Evolutionary conservation across 2,329 filamentous ascomycete species (phyloP).

Genomic region (Nigrograna mackinnonii): DNA sequence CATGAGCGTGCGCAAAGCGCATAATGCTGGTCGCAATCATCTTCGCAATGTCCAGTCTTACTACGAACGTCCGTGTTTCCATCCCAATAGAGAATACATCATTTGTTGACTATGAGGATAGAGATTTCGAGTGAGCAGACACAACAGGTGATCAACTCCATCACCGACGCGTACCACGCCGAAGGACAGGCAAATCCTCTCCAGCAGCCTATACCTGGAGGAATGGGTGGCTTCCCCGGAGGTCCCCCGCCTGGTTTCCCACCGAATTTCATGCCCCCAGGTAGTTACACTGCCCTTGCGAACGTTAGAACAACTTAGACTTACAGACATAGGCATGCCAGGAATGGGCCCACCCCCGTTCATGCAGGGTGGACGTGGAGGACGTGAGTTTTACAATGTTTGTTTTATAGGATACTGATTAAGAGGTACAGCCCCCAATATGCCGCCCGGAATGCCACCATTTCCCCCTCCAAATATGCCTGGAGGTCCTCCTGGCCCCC

Average conservation of each 20-base stretch:
- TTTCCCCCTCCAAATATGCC: slow-evolving; percentile 37
- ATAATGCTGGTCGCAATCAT: slow-evolving; percentile 96
- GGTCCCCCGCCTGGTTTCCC: slow-evolving; percentile 39
- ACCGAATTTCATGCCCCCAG: slow-evolving; percentile 20
- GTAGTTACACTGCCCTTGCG: no score
- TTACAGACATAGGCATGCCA: slow-evolving; percentile 31
- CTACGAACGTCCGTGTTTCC: slow-evolving; percentile 76
- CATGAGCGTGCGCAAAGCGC: slow-evolving; percentile 98
- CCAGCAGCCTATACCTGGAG: slow-evolving; percentile 62
- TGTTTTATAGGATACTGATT: slow-evolving; percentile 8
- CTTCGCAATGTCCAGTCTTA: slow-evolving; percentile 97
- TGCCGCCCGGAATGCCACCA: slow-evolving; percentile 23
- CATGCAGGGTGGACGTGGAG: slow-evolving; percentile 43
- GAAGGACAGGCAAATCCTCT: slow-evolving; percentile 93
- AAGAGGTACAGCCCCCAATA: no score
- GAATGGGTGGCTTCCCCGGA: slow-evolving; percentile 32
- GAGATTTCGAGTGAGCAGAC: slow-evolving; percentile 99
- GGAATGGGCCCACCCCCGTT: slow-evolving; percentile 43
- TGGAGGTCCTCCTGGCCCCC: slow-evolving; percentile 19
- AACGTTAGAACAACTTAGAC: no score
- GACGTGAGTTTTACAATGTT: slow-evolving; percentile 36
- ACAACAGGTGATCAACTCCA: slow-evolving; percentile 96
- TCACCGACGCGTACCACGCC: slow-evolving; percentile 92
- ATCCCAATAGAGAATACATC: not conserved
- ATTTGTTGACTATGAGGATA: no score